Percentiles rank a stretch among this genome's conserved stretches.
Evolutionary conservation across 192 early-diverging fungal genomes (phyloP).

Genomic region (Coemansia sp.): DNA sequence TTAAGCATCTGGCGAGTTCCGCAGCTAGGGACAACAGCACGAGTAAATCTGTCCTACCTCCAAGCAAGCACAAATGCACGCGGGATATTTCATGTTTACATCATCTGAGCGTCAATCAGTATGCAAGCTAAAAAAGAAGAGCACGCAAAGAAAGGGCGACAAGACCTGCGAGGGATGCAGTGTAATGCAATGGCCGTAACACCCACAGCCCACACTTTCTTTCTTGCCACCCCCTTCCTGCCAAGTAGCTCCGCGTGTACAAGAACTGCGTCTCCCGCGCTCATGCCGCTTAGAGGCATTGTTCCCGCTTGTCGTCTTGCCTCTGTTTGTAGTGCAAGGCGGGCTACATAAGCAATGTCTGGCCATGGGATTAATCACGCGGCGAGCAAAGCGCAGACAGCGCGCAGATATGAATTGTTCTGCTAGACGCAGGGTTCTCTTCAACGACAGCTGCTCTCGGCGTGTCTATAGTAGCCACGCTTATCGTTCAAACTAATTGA

Average conservation of each 20-base stretch:
- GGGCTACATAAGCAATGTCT: background rate
- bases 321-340: background rate
- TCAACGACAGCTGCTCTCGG: background rate
- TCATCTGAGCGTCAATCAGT: conserved; percentile 15
- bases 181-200: conserved; percentile 24
- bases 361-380: conserved; percentile 8
- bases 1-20: conserved; percentile 9
- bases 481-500: background rate
- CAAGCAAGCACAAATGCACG: background rate
- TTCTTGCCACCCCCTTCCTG: background rate
- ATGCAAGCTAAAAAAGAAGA: conserved; percentile 13
- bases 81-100: conserved; percentile 15
- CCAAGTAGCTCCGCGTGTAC: background rate
- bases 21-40: background rate
- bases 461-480: background rate
- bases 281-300: background rate
- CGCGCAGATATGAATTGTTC: conserved; percentile 9
- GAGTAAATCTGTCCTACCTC: background rate
- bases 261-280: background rate
- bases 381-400: conserved; percentile 6
- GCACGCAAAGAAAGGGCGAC: background rate
- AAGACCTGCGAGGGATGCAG: conserved; percentile 21
- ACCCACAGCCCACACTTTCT: background rate
- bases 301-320: background rate
- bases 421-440: conserved; percentile 4